A percentile compares a stretch with the other conserved stretches of the same genome.
Evolutionary conservation across 2,329 filamentous ascomycete species (phyloP).

Genomic region (Xenoacremonium recifei): DNA sequence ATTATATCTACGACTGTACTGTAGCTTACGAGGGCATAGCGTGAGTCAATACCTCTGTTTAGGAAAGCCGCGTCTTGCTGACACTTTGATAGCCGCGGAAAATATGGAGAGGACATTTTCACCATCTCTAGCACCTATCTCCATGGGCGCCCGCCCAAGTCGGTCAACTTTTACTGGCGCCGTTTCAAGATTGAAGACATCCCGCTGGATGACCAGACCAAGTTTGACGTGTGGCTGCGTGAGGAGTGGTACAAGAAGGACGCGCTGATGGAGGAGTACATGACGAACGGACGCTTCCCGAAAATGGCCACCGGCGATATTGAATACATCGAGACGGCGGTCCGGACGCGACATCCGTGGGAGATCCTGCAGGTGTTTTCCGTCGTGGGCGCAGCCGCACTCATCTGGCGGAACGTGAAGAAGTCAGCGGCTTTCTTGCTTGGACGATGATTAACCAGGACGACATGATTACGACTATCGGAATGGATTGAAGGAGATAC

Average conservation of each 20-base stretch:
- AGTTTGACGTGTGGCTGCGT: constrained; percentile 82
- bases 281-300: constrained; percentile 77
- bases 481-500: too few relatives aligned
- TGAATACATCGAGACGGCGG: constrained; percentile 56
- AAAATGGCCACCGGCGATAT: constrained; percentile 53
- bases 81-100: constrained; percentile 56
- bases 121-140: constrained; percentile 85
- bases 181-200: constrained; percentile 80
- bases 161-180: constrained; percentile 96
- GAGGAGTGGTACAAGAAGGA: constrained; percentile 94
- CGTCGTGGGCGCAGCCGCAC: constrained; percentile 43
- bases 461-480: too few relatives aligned
- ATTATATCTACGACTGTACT: constrained; percentile 90
- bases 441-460: constrained; percentile 20
- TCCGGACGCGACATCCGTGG: constrained; percentile 51
- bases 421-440: constrained; percentile 25
- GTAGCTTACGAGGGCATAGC: constrained; percentile 93
- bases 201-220: constrained; percentile 68
- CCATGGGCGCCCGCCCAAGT: constrained; percentile 84
- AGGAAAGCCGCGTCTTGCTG: constrained; percentile 10
- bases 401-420: constrained; percentile 40
- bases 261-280: constrained; percentile 78
- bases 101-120: constrained; percentile 89
- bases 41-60: constrained; percentile 52
- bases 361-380: constrained; percentile 56